Evolutionary conservation across 1,284 basidiomycete genomes (phyloP).

Genomic region (Agroathelia rolfsii): DNA sequence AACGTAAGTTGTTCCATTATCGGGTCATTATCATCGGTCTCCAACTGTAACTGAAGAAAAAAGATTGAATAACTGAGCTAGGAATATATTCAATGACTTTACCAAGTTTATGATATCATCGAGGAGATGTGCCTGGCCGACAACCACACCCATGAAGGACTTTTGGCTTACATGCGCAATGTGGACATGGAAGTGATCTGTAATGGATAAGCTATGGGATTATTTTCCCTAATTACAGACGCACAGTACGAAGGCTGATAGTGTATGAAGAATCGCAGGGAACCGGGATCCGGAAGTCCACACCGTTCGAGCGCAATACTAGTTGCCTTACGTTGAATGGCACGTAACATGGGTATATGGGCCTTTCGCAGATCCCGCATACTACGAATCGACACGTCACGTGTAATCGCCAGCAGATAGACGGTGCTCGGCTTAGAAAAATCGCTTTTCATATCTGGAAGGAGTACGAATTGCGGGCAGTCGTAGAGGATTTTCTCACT

Average conservation of each 20-base stretch:
- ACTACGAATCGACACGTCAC: slow-evolving; percentile 46
- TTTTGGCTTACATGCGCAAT: slow-evolving; percentile 72
- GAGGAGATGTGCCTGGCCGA: slow-evolving; percentile 88
- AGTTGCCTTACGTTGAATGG: slow-evolving; percentile 50
- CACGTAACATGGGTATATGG: slow-evolving; percentile 64
- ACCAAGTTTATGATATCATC: slow-evolving; percentile 86
- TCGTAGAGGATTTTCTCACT: slow-evolving; percentile 66
- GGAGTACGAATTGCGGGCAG: slow-evolving; percentile 68
- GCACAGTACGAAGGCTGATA: slow-evolving; percentile 95
- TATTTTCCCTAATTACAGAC: slow-evolving; percentile 20
- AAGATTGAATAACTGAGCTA: not conserved
- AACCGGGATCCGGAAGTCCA: slow-evolving; percentile 44
- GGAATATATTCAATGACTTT: slow-evolving; percentile 17
- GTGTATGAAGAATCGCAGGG: slow-evolving; percentile 80
- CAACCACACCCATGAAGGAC: slow-evolving; percentile 61
- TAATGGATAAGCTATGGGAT: slow-evolving; percentile 1
- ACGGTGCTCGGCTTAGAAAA: slow-evolving; percentile 54
- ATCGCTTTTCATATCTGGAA: slow-evolving; percentile 96
- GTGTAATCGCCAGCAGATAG: slow-evolving; percentile 68
- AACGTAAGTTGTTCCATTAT: slow-evolving; percentile 56
- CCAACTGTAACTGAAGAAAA: slow-evolving; percentile 36
- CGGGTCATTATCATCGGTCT: too few species aligned
- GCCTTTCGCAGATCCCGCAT: slow-evolving; percentile 59
- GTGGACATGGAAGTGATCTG: slow-evolving; percentile 94
- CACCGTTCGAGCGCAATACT: slow-evolving; percentile 50